Base-by-base conservation (phyloP, 1,139 yeast genomes). In the Torulaspora pretoriensis region DNA sequence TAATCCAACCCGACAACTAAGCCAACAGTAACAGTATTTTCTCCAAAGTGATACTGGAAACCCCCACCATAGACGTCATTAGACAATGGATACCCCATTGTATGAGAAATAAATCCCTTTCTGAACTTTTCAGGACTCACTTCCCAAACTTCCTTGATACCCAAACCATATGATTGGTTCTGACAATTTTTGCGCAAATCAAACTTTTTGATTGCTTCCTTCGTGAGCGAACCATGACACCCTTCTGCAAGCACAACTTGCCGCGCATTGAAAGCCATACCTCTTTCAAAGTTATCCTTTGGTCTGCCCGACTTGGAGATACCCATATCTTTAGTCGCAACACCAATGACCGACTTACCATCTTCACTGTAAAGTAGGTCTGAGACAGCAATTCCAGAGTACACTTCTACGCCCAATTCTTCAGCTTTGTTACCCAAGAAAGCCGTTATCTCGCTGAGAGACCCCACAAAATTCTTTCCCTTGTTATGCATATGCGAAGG, bases 91-190 rank as follows among this genome's bases (percentile, higher is more conserved):
- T 74, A 88, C 2, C 98, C 98, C 74, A 92, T 70, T 0, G 94
- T 73, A 63, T 92, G 98, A 1, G 84, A 81, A n/a, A 87, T 92
- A 51, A 70, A 79, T 0, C 98, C 98, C 54, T 76, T 75, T 46
- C 79, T 74, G 69, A 87, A 90, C 51, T 86, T 85, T 43, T 81
- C 87, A 9, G 92, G 89, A 30, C 75, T 72, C n/a, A 92, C 96
- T 65, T 90, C 92, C 98, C 98, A 92, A 5, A 92, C 94, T 67
- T 92, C 98, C 66, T 92, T 92, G 48, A 92, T 77, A 26, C 98
- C 98, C 31, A 92, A 65, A 10, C 98, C 98, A 65, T 92, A 92
- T 0, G 97, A 89, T 68, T 92, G 98, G 4, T 84, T 81, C 50
- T 82, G 80, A 27, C 75, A 69, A 42, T 81, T 75, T 43, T 75